These are phyloP conservation scores for Funneliformis mosseae DNA, from an alignment of 192 early-diverging fungal genomes.

Conservation along the genomic window DNA sequence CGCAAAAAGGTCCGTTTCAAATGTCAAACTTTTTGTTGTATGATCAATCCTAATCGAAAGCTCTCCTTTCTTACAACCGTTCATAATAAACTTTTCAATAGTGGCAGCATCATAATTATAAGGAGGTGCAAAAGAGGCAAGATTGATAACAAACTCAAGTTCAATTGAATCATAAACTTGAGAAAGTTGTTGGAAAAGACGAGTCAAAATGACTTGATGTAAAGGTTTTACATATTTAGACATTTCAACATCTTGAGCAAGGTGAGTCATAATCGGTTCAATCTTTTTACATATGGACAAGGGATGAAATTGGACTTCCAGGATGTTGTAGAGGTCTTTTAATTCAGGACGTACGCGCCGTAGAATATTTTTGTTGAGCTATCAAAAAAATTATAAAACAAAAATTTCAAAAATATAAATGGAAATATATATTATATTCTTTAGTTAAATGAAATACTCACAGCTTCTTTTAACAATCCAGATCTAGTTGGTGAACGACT, in stretches of 20 bases:
- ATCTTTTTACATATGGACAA: constrained; percentile 98
- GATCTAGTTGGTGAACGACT: constrained; percentile 83
- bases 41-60: constrained; percentile 95
- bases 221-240: constrained; percentile 91
- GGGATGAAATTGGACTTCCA: constrained; percentile 99
- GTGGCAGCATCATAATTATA: constrained; percentile 82
- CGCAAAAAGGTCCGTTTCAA: constrained; percentile 89
- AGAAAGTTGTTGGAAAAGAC: constrained; percentile 95
- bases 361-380: constrained; percentile 81
- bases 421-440: too few species aligned
- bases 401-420: neutral
- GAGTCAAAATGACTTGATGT: constrained; percentile 96
- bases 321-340: constrained; percentile 89
- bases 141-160: constrained; percentile 88
- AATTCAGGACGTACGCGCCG: constrained; percentile 85
- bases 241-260: constrained; percentile 74
- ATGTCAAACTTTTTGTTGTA: constrained; percentile 83
- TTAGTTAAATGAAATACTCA: neutral
- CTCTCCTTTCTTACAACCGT: constrained; percentile 95
- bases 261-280: constrained; percentile 79
- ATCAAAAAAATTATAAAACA: neutral
- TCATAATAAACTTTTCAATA: constrained; percentile 99
- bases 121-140: constrained; percentile 86
- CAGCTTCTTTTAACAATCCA: constrained; percentile 85
- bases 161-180: constrained; percentile 98